These are phyloP conservation scores for Candida yuanshanica DNA, from an alignment of 805 yeast species.

Conservation along the genomic window DNA sequence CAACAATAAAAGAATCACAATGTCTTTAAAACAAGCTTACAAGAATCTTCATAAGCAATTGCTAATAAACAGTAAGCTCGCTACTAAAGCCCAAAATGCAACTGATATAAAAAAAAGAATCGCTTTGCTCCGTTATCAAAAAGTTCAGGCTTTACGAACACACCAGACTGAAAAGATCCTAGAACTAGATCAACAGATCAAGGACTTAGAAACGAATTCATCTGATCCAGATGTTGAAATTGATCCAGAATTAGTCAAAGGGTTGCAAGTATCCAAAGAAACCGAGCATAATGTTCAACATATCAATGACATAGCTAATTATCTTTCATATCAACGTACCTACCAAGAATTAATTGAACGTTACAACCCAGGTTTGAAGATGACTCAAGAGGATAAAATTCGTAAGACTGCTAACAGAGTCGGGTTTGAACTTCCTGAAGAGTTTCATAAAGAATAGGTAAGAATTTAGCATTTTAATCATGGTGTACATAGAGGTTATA, in stretches of 20 bases:
- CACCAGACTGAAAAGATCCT: constrained; percentile 15
- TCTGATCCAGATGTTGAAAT: constrained; percentile 16
- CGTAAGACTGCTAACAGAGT: constrained; percentile 79
- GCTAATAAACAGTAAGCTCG: constrained; percentile 17
- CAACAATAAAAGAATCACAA: not conserved
- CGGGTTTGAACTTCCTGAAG: constrained; percentile 68
- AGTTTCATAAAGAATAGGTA: constrained; percentile 4
- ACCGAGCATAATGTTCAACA: constrained; percentile 29
- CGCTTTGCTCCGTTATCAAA: constrained; percentile 21
- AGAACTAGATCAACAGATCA: constrained; percentile 18
- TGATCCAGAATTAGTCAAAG: constrained; percentile 8
- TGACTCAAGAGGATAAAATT: constrained; percentile 74
- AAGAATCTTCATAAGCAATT: constrained; percentile 18
- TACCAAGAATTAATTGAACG: constrained; percentile 77
- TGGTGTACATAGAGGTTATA: too few species aligned
- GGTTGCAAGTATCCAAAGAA: constrained; percentile 13
- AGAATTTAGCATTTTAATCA: too few species aligned
- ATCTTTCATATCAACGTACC: constrained; percentile 64
- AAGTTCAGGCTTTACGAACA: constrained; percentile 20
- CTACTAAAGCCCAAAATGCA: constrained; percentile 22
- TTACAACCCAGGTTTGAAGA: constrained; percentile 78
- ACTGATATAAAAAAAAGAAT: constrained; percentile 20
- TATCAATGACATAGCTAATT: constrained; percentile 54
- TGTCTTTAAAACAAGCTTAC: constrained; percentile 13
- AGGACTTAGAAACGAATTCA: constrained; percentile 11